Evolutionary conservation across 2,329 filamentous ascomycete genomes (phyloP).

Genomic region (Chrysoporthe deuterocubensis): DNA sequence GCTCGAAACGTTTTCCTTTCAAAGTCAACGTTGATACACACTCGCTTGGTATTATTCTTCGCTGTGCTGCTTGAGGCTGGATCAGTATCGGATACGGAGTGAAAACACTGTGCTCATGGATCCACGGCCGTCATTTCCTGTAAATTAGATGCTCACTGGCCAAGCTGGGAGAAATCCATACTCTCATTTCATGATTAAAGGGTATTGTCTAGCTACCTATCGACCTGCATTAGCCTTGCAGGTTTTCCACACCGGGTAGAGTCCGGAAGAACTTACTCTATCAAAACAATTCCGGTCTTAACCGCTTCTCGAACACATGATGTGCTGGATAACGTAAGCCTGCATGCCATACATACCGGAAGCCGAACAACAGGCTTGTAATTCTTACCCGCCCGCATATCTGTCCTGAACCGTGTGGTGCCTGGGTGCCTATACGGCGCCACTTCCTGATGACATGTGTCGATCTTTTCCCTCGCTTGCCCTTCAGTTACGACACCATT

Average conservation of each 20-base stretch:
- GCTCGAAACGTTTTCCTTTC: neutral
- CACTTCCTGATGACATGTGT: neutral
- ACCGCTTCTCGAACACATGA: neutral
- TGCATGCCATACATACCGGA: neutral
- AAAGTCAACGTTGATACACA: neutral
- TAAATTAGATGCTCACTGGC: slow-evolving; percentile 4
- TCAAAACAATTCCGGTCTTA: slow-evolving; percentile 4
- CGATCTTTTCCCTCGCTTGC: neutral
- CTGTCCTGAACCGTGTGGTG: neutral
- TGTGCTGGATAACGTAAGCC: slow-evolving; percentile 17
- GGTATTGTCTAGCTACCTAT: slow-evolving; percentile 16
- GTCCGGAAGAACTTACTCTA: slow-evolving; percentile 18
- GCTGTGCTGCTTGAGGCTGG: neutral
- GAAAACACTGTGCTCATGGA: neutral
- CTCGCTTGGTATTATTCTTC: slow-evolving; percentile 5
- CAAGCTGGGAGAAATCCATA: slow-evolving; percentile 15
- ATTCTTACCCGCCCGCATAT: neutral
- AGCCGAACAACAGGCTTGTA: no score
- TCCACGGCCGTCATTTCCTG: neutral
- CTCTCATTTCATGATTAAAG: slow-evolving; percentile 25
- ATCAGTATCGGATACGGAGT: neutral
- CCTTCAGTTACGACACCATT: neutral
- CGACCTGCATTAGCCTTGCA: slow-evolving; percentile 23
- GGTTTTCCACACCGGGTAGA: neutral
- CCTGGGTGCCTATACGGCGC: neutral